Conservation (phyloP, 2,329 filamentous ascomycete species). For the Colletotrichum tabaci region DNA sequence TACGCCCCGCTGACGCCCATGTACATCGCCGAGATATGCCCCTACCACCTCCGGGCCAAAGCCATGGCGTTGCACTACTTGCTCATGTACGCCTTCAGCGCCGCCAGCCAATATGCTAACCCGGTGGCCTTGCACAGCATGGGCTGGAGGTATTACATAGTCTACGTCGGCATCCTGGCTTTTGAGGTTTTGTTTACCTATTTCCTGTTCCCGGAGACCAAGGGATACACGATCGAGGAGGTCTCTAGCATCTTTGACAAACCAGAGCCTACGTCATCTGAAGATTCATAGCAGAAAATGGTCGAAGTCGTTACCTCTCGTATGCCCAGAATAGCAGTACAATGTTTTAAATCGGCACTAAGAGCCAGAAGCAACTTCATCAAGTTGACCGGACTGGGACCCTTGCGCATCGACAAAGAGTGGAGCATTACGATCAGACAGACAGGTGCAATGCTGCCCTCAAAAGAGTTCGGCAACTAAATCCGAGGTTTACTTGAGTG, state of each 20-base stretch:
- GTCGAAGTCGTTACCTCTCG: not conserved
- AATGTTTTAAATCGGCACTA: no score
- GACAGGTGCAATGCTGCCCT: not conserved
- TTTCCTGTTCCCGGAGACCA: constrained; percentile 65
- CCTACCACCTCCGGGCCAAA: constrained; percentile 65
- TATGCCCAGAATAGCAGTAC: not conserved
- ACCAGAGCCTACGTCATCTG: not conserved
- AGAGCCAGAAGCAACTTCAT: no score
- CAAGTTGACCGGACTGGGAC: no score
- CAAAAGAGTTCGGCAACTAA: not conserved
- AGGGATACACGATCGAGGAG: constrained; percentile 65
- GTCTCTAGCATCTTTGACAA: constrained; percentile 69
- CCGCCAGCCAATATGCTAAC: constrained; percentile 58
- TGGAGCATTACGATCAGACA: not conserved
- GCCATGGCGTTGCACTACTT: constrained; percentile 57
- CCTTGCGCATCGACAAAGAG: not conserved
- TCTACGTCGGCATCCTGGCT: constrained; percentile 64
- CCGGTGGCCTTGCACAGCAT: constrained; percentile 66
- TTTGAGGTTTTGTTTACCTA: constrained; percentile 63
- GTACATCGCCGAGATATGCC: constrained; percentile 69
- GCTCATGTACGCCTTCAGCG: constrained; percentile 47
- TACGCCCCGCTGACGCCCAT: constrained; percentile 65
- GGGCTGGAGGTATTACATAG: constrained; percentile 69
- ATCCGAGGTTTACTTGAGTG: not conserved
- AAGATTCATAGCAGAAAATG: not conserved